Conservation (phyloP, 345 rosid species). For the Arabis alpina region DNA sequence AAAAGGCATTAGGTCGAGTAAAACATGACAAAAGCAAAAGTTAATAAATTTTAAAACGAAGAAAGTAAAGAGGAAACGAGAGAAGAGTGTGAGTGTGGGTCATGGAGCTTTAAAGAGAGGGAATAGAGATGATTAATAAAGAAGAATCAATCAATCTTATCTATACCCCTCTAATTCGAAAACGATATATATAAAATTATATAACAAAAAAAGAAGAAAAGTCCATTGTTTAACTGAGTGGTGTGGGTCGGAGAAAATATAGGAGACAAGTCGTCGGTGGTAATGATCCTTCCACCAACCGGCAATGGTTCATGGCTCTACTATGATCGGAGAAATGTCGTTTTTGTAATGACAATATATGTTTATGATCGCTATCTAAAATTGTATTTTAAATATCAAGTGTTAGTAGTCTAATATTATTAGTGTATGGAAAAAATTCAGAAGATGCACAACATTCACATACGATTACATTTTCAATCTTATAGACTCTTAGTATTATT, state of each 20-base stretch:
- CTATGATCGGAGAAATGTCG: slow-evolving; percentile 37
- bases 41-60: slow-evolving; percentile 12
- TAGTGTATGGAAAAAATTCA: not conserved
- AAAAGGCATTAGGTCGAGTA: slow-evolving; percentile 33
- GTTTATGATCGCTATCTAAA: not conserved
- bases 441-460: not conserved
- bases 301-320: slow-evolving; percentile 43
- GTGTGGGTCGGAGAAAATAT: slow-evolving; percentile 36
- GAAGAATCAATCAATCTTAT: slow-evolving; percentile 33
- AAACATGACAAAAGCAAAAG: slow-evolving; percentile 40
- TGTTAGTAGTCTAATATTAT: not conserved
- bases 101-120: slow-evolving; percentile 39
- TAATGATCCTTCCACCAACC: slow-evolving; percentile 46
- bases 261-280: slow-evolving; percentile 48
- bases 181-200: not conserved
- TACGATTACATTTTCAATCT: not conserved
- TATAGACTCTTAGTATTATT: not conserved
- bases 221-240: slow-evolving; percentile 28
- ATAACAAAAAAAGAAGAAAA: not conserved
- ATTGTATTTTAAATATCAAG: not conserved
- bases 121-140: slow-evolving; percentile 33
- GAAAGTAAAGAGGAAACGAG: slow-evolving; percentile 32
- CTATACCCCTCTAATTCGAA: slow-evolving; percentile 26
- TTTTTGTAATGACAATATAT: slow-evolving; percentile 5
- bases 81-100: slow-evolving; percentile 37